Evolutionary conservation across 2,329 filamentous ascomycete genomes (phyloP), one percentile per base, ranked within the genome.

Genomic region (Stemphylium beticola): DNA sequence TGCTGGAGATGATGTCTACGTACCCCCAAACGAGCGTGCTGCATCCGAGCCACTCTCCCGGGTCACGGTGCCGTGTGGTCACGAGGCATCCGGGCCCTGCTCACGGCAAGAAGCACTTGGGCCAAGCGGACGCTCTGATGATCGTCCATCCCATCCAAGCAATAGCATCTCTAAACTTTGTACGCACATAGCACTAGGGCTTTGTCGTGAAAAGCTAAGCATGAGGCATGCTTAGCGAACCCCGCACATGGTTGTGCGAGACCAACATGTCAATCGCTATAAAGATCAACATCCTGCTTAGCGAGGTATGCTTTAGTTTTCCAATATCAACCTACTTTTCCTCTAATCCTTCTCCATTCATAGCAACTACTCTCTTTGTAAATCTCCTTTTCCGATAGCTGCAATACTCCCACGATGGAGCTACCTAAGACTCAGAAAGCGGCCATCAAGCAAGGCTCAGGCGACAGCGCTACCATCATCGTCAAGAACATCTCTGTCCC

Each of bases 361-460:
- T 7, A 24, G 6, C 22, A 24, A 24, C 4, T 24, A 2, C 8
- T 4, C 6, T n/a, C 33, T 36, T 15, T 8, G 4, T 17, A 39
- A 14, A 39, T 6, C 38, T 17, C 15, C 31, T 26, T 15, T 26
- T 18, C 14, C 24, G 24, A 15, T 40, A 5, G 22, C 22, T 36
- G 26, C 34, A 39, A 33, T 40, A 29, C 9, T 18, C 33, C 7
- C 37, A 57, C 22, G 14, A 74, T 72, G 67, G 63, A 61, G 14
- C 26, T 76, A 4, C 73, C 73, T 11, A 61, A 64, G 33, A 68
- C 69, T 17, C 72, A 76, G 44, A 70, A 68, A 39, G 75, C 75
- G 9, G 73, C 75, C 24, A 63, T 76, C 10, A 74, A 73, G 47
- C 57, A 68, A 36, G 75, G 75, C 39, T 41, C 55, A 3, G 65